Percentiles rank a stretch among this genome's conserved stretches.
phyloP scores from a whole-genome alignment of 768 basidiomycete genomes.

The Podaxis carcinomalis region DNA sequence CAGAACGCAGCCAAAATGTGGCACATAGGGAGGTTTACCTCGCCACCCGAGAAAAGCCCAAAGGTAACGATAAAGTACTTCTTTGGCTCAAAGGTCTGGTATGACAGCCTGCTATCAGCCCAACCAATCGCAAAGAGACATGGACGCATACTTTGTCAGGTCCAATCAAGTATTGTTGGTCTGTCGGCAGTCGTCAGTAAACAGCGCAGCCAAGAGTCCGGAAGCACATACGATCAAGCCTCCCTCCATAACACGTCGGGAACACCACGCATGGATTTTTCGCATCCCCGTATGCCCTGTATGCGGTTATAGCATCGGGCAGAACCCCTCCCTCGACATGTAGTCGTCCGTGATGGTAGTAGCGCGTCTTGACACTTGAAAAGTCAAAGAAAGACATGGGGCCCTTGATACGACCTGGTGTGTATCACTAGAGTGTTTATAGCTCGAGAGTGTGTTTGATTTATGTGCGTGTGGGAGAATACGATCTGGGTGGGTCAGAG shows the following conservation, averaged over 20 bases:
- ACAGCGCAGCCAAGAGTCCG: neutral
- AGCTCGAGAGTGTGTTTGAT: neutral
- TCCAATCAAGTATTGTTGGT: conserved; percentile 44
- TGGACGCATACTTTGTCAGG: conserved; percentile 36
- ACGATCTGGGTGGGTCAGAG: neutral
- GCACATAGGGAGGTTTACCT: conserved; percentile 29
- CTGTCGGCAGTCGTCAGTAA: conserved; percentile 19
- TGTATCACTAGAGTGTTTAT: neutral
- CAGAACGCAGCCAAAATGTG: neutral
- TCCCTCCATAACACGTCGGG: conserved; percentile 52
- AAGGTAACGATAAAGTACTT: conserved; percentile 55
- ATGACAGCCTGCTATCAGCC: neutral
- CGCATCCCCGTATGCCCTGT: conserved; percentile 48
- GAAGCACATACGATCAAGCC: conserved; percentile 40
- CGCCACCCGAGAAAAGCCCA: conserved; percentile 55
- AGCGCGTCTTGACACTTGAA: conserved; percentile 25
- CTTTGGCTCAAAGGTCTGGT: conserved; percentile 42
- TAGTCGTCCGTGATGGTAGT: conserved; percentile 53
- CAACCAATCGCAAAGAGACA: neutral
- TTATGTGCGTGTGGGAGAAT: neutral
- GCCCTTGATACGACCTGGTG: neutral
- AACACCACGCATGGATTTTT: conserved; percentile 53
- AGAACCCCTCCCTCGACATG: conserved; percentile 46
- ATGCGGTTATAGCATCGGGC: conserved; percentile 55
- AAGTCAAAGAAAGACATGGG: conserved; percentile 2